Conservation (phyloP, 1,284 basidiomycete species). For the Xerocomus subilludens region DNA sequence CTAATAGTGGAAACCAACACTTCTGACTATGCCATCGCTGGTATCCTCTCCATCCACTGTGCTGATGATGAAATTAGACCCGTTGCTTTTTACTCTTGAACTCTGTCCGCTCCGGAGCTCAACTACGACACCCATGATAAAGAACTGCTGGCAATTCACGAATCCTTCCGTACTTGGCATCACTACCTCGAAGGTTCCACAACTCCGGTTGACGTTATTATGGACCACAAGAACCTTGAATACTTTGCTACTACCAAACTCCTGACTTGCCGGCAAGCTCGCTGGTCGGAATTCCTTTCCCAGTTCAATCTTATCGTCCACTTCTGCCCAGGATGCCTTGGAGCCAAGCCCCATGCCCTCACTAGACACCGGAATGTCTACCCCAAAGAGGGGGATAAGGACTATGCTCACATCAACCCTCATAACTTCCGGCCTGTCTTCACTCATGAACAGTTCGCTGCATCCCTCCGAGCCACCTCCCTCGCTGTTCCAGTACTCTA, state of each 20-base stretch:
- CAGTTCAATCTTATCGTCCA: not conserved
- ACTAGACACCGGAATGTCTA: not conserved
- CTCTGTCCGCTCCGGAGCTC: no score
- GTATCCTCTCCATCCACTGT: not conserved
- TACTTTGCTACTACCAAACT: no score
- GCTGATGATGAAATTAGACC: not conserved
- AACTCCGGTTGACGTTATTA: no score
- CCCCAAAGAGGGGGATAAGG: not conserved
- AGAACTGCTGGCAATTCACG: not conserved
- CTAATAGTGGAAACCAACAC: not conserved
- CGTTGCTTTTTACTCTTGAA: no score
- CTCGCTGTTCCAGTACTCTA: no score
- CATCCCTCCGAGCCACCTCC: no score
- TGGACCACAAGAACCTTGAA: no score
- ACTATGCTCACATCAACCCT: no score
- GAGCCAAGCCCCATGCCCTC: not conserved
- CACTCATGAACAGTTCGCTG: no score
- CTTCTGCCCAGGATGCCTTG: not conserved
- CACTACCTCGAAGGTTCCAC: no score
- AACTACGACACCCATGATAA: not conserved
- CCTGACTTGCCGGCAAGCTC: no score
- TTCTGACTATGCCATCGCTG: not conserved
- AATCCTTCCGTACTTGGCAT: not conserved
- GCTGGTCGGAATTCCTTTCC: not conserved
- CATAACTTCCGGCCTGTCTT: no score